These are phyloP conservation scores for Coniella vitis DNA, from an alignment of 2,329 filamentous ascomycete genomes.

Conservation along the genomic window DNA sequence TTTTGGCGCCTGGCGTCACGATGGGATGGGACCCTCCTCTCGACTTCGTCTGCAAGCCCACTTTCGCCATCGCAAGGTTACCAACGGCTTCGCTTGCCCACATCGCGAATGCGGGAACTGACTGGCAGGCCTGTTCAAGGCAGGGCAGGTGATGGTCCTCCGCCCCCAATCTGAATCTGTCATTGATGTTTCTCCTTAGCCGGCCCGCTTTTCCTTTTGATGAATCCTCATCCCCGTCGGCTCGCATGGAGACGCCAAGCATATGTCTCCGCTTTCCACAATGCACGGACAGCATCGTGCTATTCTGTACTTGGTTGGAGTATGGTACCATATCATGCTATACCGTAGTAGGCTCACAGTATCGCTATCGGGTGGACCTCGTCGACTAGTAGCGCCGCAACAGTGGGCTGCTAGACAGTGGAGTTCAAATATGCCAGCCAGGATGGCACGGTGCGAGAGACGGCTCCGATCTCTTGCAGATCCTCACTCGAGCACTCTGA, in stretches of 20 bases:
- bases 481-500: not conserved
- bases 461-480: conserved; percentile 10
- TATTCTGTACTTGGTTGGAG: not conserved
- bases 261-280: conserved; percentile 1
- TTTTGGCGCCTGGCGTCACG: no score
- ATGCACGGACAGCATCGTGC: not conserved
- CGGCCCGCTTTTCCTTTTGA: not conserved
- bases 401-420: not conserved
- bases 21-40: no score
- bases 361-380: not conserved
- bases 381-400: not conserved
- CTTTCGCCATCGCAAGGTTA: no score
- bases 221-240: not conserved
- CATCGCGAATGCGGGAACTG: no score
- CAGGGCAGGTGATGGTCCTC: not conserved
- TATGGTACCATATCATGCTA: no score
- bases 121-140: not conserved
- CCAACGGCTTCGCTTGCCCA: no score
- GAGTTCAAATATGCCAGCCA: conserved; percentile 1
- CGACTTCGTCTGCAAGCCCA: no score
- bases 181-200: not conserved
- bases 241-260: not conserved
- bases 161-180: conserved; percentile 1
- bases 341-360: no score
- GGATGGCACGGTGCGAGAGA: conserved; percentile 14